phyloP scores from a whole-genome alignment of 495 filamentous ascomycete genomes.

The Astrothelium subdiscretum region DNA sequence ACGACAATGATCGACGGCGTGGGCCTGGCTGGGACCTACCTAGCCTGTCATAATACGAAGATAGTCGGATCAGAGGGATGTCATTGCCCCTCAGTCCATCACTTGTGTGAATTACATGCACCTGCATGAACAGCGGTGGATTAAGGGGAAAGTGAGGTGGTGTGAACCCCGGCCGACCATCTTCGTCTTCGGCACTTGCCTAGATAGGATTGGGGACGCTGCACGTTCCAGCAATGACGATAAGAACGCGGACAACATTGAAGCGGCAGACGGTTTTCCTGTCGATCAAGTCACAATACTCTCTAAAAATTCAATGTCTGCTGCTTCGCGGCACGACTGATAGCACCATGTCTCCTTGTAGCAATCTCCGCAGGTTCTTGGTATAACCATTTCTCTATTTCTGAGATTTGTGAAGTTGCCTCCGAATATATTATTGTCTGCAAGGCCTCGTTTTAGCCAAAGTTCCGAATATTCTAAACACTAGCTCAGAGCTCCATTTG shows the following conservation, averaged over 20 bases:
- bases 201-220: neutral
- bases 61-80: neutral
- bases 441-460: no score
- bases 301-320: no score
- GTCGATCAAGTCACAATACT: neutral
- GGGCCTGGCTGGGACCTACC: neutral
- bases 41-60: neutral
- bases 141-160: neutral
- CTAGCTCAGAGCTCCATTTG: no score
- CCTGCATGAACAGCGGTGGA: neutral
- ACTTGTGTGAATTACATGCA: neutral
- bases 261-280: neutral
- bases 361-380: no score
- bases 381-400: no score
- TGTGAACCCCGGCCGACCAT: neutral
- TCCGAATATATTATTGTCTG: no score
- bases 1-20: neutral
- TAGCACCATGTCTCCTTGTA: no score
- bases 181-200: neutral
- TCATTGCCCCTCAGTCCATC: neutral
- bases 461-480: no score
- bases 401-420: no score
- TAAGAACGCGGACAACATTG: neutral
- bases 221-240: neutral
- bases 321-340: no score